These are phyloP conservation scores for Tolypocladium tundrense DNA, from an alignment of 2,329 filamentous ascomycete species.

Conservation along the genomic window DNA sequence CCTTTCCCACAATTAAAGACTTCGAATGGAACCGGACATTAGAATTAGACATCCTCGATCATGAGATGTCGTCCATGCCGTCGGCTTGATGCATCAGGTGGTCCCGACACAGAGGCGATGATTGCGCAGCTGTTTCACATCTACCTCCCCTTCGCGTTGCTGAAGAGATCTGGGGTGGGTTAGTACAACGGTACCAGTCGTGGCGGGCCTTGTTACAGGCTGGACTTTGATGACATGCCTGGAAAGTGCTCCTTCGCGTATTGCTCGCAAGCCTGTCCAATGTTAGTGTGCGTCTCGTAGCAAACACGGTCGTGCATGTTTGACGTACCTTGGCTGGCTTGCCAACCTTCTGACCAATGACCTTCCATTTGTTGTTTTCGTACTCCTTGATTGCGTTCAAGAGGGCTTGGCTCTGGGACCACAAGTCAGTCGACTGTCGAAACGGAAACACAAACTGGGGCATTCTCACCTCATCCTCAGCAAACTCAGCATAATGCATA, in stretches of 20 bases:
- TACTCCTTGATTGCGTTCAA: conserved; percentile 97
- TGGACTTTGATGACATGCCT: conserved; percentile 25
- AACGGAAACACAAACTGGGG: conserved; percentile 7
- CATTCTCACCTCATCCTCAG: conserved; percentile 75
- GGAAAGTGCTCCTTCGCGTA: conserved; percentile 94
- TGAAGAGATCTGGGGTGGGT: conserved; percentile 25
- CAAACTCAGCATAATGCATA: conserved; percentile 99
- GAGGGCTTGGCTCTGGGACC: conserved; percentile 58
- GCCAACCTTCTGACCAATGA: conserved; percentile 90
- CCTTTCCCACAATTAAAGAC: neutral
- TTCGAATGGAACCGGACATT: neutral
- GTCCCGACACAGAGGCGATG: conserved; percentile 2
- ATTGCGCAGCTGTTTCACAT: neutral
- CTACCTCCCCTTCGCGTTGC: conserved; percentile 27
- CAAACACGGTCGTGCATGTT: neutral
- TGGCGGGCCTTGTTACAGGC: conserved; percentile 10
- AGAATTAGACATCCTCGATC: neutral
- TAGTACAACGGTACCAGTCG: conserved; percentile 15
- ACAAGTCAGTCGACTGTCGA: conserved; percentile 10
- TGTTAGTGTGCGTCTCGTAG: conserved; percentile 1
- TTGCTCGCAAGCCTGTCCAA: conserved; percentile 49
- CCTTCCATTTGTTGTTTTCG: conserved; percentile 97
- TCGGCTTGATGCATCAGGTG: neutral
- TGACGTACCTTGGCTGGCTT: conserved; percentile 76
- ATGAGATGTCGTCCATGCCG: neutral